A percentile compares a stretch with the other conserved stretches of the same genome.
Evolutionary conservation across 176 grass and related monocot species (phyloP).

Genomic region (Stipa capillata): DNA sequence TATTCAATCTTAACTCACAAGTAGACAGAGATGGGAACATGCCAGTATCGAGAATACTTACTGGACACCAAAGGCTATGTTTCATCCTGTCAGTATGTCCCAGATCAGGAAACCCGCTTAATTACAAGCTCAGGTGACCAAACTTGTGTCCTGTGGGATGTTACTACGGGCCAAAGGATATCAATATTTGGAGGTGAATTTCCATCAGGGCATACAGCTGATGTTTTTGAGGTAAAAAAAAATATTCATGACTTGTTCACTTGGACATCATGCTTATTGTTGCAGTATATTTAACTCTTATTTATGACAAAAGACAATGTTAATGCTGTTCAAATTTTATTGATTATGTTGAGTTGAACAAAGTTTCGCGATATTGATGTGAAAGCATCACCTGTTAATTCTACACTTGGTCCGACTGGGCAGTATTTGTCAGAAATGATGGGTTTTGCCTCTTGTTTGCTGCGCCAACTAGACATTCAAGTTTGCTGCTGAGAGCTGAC

Average conservation of each 20-base stretch:
- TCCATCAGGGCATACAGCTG: conserved; percentile 95
- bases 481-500: not conserved
- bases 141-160: conserved; percentile 91
- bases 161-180: conserved; percentile 91
- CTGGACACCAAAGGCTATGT: conserved; percentile 96
- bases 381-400: not conserved
- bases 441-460: not conserved
- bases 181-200: conserved; percentile 99
- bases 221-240: conserved; percentile 93
- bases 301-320: not conserved
- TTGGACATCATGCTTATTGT: not conserved
- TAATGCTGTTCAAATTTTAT: not conserved
- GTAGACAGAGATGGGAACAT: conserved; percentile 85
- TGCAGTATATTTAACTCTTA: not conserved
- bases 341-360: not conserved
- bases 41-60: conserved; percentile 75
- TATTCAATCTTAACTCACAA: conserved; percentile 92
- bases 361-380: not conserved
- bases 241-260: not conserved
- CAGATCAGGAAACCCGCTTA: conserved; percentile 78
- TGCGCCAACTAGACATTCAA: too few relatives aligned
- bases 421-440: not conserved
- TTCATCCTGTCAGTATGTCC: conserved; percentile 92
- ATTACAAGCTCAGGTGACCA: conserved; percentile 93
- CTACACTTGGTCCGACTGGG: not conserved